Conservation (phyloP, 2,329 filamentous ascomycete genomes). For the Hypoxylon sp. region DNA sequence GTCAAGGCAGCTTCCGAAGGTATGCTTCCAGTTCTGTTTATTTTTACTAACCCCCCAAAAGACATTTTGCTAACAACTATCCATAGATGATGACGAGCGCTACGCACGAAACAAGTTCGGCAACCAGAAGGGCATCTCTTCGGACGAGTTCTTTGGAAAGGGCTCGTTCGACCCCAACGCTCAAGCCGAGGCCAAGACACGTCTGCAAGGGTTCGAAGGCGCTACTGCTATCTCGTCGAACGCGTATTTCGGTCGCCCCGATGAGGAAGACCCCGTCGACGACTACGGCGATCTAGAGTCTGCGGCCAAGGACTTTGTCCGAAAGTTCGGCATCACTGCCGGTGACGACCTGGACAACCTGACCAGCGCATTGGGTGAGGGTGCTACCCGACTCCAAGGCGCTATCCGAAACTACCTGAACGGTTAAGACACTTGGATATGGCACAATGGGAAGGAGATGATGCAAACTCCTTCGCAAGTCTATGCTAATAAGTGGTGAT, state of each 20-base stretch:
- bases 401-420: slow-evolving; percentile 71
- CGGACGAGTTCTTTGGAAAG: slow-evolving; percentile 97
- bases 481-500: too few relatives aligned
- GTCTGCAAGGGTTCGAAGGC: slow-evolving; percentile 92
- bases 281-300: slow-evolving; percentile 91
- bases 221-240: slow-evolving; percentile 93
- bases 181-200: slow-evolving; percentile 84
- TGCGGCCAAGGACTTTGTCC: slow-evolving; percentile 95
- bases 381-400: slow-evolving; percentile 83
- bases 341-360: slow-evolving; percentile 96
- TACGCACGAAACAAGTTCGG: slow-evolving; percentile 92
- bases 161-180: slow-evolving; percentile 82
- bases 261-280: slow-evolving; percentile 75
- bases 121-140: slow-evolving; percentile 92
- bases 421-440: slow-evolving; percentile 52
- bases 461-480: too few relatives aligned
- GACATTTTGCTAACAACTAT: too few relatives aligned
- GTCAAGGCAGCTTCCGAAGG: slow-evolving; percentile 75
- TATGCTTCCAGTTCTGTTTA: slow-evolving; percentile 50
- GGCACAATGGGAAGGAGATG: too few relatives aligned
- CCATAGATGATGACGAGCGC: slow-evolving; percentile 76
- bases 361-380: slow-evolving; percentile 82
- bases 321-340: slow-evolving; percentile 93
- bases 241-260: slow-evolving; percentile 94
- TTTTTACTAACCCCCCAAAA: slow-evolving; percentile 42